phyloP scores from a whole-genome alignment of 78 protist species.

The Dictyostelium purpureum region DNA sequence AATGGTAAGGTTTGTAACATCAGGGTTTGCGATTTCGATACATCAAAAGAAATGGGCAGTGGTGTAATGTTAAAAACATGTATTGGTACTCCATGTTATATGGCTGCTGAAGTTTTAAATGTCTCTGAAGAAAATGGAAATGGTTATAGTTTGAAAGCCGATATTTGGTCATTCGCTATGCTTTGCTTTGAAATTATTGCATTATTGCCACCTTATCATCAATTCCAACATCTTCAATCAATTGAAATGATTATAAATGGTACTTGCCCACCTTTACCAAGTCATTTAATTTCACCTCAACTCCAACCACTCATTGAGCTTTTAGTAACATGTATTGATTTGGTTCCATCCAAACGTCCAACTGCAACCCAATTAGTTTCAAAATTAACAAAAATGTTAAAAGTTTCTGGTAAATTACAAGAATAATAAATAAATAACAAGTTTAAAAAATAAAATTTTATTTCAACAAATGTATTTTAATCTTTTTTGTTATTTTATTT shows the following conservation, averaged over 20 bases:
- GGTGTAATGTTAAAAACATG: slow-evolving; percentile 58
- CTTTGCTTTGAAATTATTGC: slow-evolving; percentile 52
- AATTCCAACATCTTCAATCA: slow-evolving; percentile 61
- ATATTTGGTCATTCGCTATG: slow-evolving; percentile 78
- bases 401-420: slow-evolving; percentile 3
- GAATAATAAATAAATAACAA: too few relatives aligned
- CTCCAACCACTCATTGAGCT: slow-evolving; percentile 46
- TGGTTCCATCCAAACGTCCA: slow-evolving; percentile 56
- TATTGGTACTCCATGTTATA: slow-evolving; percentile 74
- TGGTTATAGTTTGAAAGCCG: slow-evolving; percentile 61
- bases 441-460: too few relatives aligned
- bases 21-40: slow-evolving; percentile 72
- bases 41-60: neutral
- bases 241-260: slow-evolving; percentile 72
- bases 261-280: slow-evolving; percentile 56
- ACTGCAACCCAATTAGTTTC: slow-evolving; percentile 32
- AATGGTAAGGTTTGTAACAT: slow-evolving; percentile 23
- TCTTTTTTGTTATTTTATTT: too few relatives aligned
- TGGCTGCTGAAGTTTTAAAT: slow-evolving; percentile 70
- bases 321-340: slow-evolving; percentile 38
- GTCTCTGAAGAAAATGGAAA: neutral
- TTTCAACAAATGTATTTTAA: too few relatives aligned
- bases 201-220: slow-evolving; percentile 57
- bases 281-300: neutral
- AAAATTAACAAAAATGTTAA: slow-evolving; percentile 40